Percentiles rank a stretch among this genome's conserved stretches.
Conservation (phyloP, 2,329 filamentous ascomycete genomes). For the Apiospora sp. region DNA sequence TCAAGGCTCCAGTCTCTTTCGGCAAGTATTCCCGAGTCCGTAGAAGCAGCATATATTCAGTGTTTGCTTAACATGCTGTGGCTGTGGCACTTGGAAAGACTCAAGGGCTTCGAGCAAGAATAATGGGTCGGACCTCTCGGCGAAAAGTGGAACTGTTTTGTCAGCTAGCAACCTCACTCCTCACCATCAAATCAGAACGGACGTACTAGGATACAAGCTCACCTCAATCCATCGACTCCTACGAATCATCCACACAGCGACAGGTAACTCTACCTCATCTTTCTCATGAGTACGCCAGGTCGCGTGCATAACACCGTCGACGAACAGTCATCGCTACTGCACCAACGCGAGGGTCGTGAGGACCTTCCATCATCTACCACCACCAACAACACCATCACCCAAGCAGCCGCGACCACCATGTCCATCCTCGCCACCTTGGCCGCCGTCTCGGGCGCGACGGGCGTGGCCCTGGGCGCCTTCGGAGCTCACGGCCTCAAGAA, state of each 20-base stretch:
- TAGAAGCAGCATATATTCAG: not conserved
- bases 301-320: not conserved
- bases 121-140: conserved; percentile 9
- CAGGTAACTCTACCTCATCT: not conserved
- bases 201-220: not conserved
- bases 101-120: not conserved
- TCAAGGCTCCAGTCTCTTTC: not conserved
- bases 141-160: not conserved
- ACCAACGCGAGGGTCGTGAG: conserved; percentile 3
- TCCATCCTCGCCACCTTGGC: conserved; percentile 65
- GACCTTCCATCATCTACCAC: not conserved
- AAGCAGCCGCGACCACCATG: conserved; percentile 31
- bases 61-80: not conserved
- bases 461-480: conserved; percentile 70
- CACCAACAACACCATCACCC: conserved; percentile 27
- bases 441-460: conserved; percentile 67
- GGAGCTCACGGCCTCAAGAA: conserved; percentile 73
- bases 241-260: not conserved
- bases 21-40: not conserved
- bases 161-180: not conserved
- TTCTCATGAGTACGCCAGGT: not conserved
- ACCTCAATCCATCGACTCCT: not conserved
- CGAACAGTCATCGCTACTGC: conserved; percentile 11
- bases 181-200: not conserved
- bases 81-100: not conserved